phyloP scores from a whole-genome alignment of 2,329 filamentous ascomycete species.

The Alternaria arborescens region DNA sequence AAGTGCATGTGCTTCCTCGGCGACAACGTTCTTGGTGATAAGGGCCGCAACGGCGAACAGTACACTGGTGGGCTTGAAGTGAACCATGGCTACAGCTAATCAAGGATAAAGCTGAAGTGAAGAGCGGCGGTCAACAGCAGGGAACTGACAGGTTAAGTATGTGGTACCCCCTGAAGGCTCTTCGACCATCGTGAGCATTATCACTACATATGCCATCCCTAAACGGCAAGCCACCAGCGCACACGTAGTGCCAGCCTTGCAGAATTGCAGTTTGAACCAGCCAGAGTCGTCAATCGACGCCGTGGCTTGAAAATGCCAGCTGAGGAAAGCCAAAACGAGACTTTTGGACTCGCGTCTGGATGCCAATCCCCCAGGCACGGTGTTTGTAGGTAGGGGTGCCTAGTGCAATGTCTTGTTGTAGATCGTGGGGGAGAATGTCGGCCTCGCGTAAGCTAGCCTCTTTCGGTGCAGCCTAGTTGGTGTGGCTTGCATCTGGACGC shows the following conservation, averaged over 20 bases:
- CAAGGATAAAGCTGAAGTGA: background rate
- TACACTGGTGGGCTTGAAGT: background rate
- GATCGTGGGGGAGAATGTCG: background rate
- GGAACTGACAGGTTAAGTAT: background rate
- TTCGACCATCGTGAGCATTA: background rate
- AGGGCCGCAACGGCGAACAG: background rate
- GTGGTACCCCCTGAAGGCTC: background rate
- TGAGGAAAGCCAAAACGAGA: background rate
- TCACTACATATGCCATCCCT: background rate
- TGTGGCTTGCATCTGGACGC: background rate
- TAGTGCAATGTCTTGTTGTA: background rate
- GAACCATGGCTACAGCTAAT: background rate
- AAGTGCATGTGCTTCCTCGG: background rate
- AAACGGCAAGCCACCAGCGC: background rate
- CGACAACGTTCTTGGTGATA: background rate
- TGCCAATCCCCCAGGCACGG: background rate
- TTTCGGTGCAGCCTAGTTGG: no score
- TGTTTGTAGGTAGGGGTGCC: background rate
- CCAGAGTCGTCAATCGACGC: background rate
- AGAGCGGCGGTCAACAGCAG: background rate
- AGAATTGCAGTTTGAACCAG: no score
- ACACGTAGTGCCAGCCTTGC: background rate
- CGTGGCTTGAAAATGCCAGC: background rate
- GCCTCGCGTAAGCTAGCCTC: background rate
- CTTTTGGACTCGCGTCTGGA: background rate